Evolutionary conservation across 768 basidiomycete genomes (phyloP), one percentile per base, ranked within the genome.

Genomic region (Panaeolus cyanescens): DNA sequence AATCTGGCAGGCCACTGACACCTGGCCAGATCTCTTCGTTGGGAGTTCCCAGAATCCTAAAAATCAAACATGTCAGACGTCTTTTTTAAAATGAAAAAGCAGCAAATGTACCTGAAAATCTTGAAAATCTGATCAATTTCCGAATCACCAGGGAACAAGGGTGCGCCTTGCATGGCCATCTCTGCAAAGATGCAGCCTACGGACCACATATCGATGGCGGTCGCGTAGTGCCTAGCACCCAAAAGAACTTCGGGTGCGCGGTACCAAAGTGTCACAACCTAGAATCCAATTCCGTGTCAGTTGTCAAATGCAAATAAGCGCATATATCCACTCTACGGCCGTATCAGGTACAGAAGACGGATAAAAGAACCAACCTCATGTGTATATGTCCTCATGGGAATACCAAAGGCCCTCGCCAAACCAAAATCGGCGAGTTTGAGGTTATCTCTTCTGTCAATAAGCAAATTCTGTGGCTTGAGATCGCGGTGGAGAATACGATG

Each of bases 121-220:
- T 94, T 91, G 86, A 99, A 99, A 65, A 99, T 99, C 80, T 99
- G 97, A 77, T 99, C 97, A 71, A 99, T 99, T 78, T 99, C 97
- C 28, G 97, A 99, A 77, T 99, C 97, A 4, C 97, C 97, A 22
- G 97, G 96, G 84, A 99, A 99, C 12, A 98, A 81, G 1, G 96
- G 86, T 71, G 88, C 75, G 65, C 92, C 92, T 62, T 87, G 84
- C 91, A 96, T 93, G 58, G 94, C 90, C 96, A 99, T 98, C 79
- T 99, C 97, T 7, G 96, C 96, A 70, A 97, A 94, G 72, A 99
- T 99, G 71, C 96, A 98, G 0, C 92, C 97, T 20, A 99, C 96
- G n/a, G 94, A 96, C 97, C 97, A 99, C 94, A 99, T 97, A 77
- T 99, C 97, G 69, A 99, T 92, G 2, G 95, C 93, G 2, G 97